Percentiles rank a stretch among this genome's conserved stretches.
phyloP scores from a whole-genome alignment of 768 basidiomycete genomes.

The Lentinula raphanica region DNA sequence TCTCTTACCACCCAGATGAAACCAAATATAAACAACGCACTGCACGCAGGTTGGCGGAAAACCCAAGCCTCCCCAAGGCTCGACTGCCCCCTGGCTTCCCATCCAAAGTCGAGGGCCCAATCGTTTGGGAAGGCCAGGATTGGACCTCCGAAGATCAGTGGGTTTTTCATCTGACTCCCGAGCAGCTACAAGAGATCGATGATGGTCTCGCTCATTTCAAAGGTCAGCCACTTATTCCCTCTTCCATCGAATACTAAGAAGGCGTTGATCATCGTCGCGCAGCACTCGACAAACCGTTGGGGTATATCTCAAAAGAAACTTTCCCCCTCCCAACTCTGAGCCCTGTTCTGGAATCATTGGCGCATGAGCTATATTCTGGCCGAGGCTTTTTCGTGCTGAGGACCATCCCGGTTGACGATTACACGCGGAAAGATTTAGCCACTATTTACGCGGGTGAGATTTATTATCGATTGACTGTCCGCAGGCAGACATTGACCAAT shows the following conservation, averaged over 20 bases:
- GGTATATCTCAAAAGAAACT: conserved; percentile 30
- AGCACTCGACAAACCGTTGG: conserved; percentile 27
- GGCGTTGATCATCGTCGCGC: background rate
- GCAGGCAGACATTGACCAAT: conserved; percentile 9
- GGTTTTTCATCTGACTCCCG: conserved; percentile 32
- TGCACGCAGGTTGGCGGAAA: conserved; percentile 31
- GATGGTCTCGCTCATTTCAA: conserved; percentile 34
- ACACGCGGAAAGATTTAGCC: conserved; percentile 33
- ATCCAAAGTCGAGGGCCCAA: conserved; percentile 28
- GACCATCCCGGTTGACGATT: conserved; percentile 39
- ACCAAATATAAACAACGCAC: conserved; percentile 33
- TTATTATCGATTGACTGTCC: background rate
- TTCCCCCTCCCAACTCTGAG: conserved; percentile 41
- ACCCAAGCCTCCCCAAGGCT: conserved; percentile 27
- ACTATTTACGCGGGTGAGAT: conserved; percentile 38
- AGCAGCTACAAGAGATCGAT: conserved; percentile 34
- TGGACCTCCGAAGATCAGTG: conserved; percentile 38
- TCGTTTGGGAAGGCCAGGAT: conserved; percentile 42
- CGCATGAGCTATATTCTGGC: conserved; percentile 37
- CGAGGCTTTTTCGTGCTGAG: conserved; percentile 46
- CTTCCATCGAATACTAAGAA: background rate
- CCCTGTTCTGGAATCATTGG: conserved; percentile 28
- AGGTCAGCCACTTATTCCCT: conserved; percentile 17
- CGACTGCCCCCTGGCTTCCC: conserved; percentile 35
- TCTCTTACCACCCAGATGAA: conserved; percentile 38